phyloP scores from a whole-genome alignment of 2,329 filamentous ascomycete genomes.

The Raffaelea arxii region DNA sequence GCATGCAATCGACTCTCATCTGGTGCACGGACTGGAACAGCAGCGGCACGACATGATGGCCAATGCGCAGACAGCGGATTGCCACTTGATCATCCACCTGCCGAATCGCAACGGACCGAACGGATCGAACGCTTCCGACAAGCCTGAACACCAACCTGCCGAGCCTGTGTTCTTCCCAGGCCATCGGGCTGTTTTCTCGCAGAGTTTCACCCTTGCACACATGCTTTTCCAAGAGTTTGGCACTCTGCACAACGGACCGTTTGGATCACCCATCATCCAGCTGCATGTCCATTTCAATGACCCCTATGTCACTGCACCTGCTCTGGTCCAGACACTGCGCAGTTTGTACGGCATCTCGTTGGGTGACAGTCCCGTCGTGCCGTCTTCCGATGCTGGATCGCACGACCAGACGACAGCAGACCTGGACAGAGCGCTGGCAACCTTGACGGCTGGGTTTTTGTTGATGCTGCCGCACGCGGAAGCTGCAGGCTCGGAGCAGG shows the following conservation, averaged over 20 bases:
- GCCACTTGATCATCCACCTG: slow-evolving; percentile 10
- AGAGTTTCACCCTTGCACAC: slow-evolving; percentile 12
- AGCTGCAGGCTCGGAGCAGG: slow-evolving; percentile 6
- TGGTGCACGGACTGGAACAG: slow-evolving; percentile 9
- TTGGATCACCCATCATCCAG: slow-evolving; percentile 6
- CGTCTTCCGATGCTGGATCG: background rate
- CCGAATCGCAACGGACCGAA: background rate
- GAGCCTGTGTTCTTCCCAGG: slow-evolving; percentile 9
- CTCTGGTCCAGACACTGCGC: slow-evolving; percentile 8
- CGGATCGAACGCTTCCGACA: background rate
- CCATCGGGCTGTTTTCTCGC: slow-evolving; percentile 12
- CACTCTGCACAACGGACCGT: slow-evolving; percentile 7
- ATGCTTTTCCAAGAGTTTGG: slow-evolving; percentile 4
- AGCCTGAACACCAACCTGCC: background rate
- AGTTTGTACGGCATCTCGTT: slow-evolving; percentile 13
- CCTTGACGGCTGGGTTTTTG: slow-evolving; percentile 11
- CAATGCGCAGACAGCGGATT: slow-evolving; percentile 10
- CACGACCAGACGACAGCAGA: background rate
- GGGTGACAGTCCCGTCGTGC: slow-evolving; percentile 4
- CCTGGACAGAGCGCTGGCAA: slow-evolving; percentile 10
- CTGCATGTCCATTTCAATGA: slow-evolving; percentile 9
- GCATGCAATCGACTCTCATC: slow-evolving; percentile 4
- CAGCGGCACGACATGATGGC: slow-evolving; percentile 8
- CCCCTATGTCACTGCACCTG: slow-evolving; percentile 8
- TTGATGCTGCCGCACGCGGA: slow-evolving; percentile 12